phyloP scores from a whole-genome alignment of 2,329 filamentous ascomycete genomes.

The Orbilia quercus region DNA sequence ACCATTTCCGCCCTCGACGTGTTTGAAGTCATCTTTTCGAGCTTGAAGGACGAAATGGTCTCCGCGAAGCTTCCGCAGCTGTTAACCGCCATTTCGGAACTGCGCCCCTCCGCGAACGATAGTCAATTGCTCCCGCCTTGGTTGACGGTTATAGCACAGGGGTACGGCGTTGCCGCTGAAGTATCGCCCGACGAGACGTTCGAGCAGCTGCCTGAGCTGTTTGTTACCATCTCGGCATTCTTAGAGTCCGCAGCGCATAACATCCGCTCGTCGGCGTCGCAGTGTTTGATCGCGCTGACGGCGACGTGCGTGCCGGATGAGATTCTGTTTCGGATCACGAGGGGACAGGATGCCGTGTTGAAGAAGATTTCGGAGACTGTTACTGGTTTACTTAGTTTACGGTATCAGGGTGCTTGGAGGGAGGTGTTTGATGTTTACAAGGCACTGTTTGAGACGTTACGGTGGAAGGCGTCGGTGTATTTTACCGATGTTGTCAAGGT shows the following conservation, averaged over 20 bases:
- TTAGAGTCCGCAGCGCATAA: constrained; percentile 89
- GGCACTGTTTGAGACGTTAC: constrained; percentile 85
- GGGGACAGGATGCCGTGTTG: constrained; percentile 90
- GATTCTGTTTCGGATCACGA: constrained; percentile 85
- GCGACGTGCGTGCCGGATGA: constrained; percentile 86
- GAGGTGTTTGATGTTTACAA: constrained; percentile 91
- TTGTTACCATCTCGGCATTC: constrained; percentile 81
- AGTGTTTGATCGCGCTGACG: constrained; percentile 92
- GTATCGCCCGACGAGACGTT: constrained; percentile 91
- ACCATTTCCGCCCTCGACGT: constrained; percentile 97
- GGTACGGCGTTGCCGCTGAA: constrained; percentile 92
- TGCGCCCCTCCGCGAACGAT: constrained; percentile 91
- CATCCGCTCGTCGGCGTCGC: constrained; percentile 91
- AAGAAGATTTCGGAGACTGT: constrained; percentile 81
- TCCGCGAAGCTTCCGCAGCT: constrained; percentile 89
- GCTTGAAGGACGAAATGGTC: constrained; percentile 86
- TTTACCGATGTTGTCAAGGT: constrained; percentile 79
- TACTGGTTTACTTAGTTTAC: constrained; percentile 81
- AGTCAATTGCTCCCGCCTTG: constrained; percentile 93
- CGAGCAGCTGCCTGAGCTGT: constrained; percentile 85
- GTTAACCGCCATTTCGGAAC: constrained; percentile 75
- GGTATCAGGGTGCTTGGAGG: constrained; percentile 93
- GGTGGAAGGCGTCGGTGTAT: constrained; percentile 85
- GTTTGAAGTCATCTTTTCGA: constrained; percentile 95
- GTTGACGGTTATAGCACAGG: constrained; percentile 93